These are phyloP conservation scores for Acacia confusa DNA, from an alignment of 306 rosid species.

Conservation along the genomic window DNA sequence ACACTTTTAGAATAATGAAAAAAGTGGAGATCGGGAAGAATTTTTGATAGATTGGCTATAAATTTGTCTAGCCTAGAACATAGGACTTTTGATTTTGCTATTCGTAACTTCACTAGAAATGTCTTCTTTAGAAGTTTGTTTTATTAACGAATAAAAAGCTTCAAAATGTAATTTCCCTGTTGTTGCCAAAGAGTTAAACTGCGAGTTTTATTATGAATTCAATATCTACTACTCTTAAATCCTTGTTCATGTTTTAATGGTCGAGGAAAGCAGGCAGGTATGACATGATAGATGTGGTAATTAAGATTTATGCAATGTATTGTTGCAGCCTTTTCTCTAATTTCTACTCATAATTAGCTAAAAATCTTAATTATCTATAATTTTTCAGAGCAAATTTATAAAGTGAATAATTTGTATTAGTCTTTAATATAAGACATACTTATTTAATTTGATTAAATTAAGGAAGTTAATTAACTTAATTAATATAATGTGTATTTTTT, in stretches of 20 bases:
- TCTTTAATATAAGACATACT: too few relatives aligned
- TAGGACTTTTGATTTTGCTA: conserved; percentile 39
- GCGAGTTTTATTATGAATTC: conserved; percentile 5
- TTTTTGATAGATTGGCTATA: conserved; percentile 56
- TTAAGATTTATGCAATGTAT: neutral
- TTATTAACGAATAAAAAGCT: conserved; percentile 20
- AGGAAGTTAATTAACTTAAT: too few relatives aligned
- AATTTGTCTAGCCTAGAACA: conserved; percentile 22
- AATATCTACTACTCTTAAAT: neutral
- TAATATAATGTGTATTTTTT: too few relatives aligned
- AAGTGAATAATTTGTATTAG: too few relatives aligned
- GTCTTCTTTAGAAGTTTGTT: conserved; percentile 24
- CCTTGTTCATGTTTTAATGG: conserved; percentile 14
- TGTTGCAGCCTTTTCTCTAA: neutral
- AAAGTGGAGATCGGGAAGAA: conserved; percentile 90
- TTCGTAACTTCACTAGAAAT: conserved; percentile 22
- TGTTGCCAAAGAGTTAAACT: conserved; percentile 28
- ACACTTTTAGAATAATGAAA: conserved; percentile 68
- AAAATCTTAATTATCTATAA: neutral
- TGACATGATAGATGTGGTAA: neutral
- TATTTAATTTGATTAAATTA: too few relatives aligned
- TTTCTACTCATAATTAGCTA: neutral
- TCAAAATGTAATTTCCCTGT: conserved; percentile 29
- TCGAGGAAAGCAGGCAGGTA: conserved; percentile 1
- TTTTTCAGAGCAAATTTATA: too few relatives aligned